phyloP scores from a whole-genome alignment of 768 basidiomycete species.

The Cystobasidium onofrii region DNA sequence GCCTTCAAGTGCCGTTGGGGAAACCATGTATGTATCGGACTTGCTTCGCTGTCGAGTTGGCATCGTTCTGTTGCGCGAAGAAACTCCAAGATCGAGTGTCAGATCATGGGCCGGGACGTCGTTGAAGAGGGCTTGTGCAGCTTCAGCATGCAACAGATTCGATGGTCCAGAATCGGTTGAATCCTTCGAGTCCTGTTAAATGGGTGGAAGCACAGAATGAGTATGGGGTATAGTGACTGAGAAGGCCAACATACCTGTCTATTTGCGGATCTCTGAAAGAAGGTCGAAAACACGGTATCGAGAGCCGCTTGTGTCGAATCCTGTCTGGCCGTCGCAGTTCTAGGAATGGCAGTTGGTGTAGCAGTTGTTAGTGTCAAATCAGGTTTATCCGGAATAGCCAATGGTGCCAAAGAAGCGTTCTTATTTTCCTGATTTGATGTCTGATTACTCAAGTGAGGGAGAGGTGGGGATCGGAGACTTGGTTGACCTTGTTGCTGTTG shows the following conservation, averaged over 20 bases:
- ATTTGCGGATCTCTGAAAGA: slow-evolving; percentile 6
- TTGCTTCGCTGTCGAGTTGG: slow-evolving; percentile 21
- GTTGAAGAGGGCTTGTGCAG: slow-evolving; percentile 24
- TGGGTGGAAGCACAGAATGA: neutral
- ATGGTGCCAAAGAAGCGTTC: neutral
- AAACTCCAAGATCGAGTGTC: slow-evolving; percentile 9
- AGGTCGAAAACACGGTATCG: slow-evolving; percentile 30
- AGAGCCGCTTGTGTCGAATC: slow-evolving; percentile 30
- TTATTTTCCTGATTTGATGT: neutral
- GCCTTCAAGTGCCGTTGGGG: neutral
- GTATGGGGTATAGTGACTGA: too few species aligned
- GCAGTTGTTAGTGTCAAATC: slow-evolving; percentile 27
- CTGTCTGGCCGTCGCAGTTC: slow-evolving; percentile 17
- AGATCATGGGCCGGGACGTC: neutral
- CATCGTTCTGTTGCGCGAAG: neutral
- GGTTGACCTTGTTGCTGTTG: neutral
- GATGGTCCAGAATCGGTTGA: slow-evolving; percentile 22
- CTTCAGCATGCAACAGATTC: neutral
- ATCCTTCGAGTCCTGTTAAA: slow-evolving; percentile 13
- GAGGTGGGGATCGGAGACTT: slow-evolving; percentile 18
- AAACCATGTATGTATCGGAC: slow-evolving; percentile 26
- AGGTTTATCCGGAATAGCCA: slow-evolving; percentile 20
- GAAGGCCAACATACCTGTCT: slow-evolving; percentile 13
- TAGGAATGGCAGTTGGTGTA: slow-evolving; percentile 22
- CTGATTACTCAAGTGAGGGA: slow-evolving; percentile 1